Evolutionary conservation across 495 filamentous ascomycete species (phyloP), one percentile per base, ranked within the genome.

Genomic region (Lentithecium fluviatile): DNA sequence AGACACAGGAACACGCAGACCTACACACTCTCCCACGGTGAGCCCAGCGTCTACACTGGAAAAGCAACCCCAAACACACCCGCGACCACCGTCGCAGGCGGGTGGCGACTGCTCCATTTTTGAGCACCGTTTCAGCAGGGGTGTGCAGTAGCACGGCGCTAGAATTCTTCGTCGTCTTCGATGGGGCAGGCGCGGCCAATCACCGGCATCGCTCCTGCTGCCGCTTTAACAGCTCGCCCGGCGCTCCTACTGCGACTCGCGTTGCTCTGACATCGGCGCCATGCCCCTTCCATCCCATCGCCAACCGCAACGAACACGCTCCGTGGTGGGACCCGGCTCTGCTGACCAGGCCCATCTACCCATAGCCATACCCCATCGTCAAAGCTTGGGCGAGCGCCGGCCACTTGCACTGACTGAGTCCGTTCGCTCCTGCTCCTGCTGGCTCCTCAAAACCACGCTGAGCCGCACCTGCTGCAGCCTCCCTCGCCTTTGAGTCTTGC

Each of bases 371-470:
- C n/a, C n/a, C 45, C 55, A 19, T 47, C 42, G 21, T 26, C 56
- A 38, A 17, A 52, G 34, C 45, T 36, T 20, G 13, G 17, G 36
- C 56, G 4, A 20, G 52, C 56, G 26, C 38, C 49, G 43, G 38
- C 60, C n/a, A 63, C n/a, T n/a, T n/a, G n/a, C n/a, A n/a, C 34
- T 46, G 29, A 48, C 52, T 29, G 37, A 32, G 17, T 37, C 15
- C 13, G 12, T 2, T 32, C 26, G 6, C 11, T 11, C 34, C 40
- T 3, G 7, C 50, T 20, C 34, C 11, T 2, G 34, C 32, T 13
- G 1, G 8, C n/a, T 50, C 49, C 55, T 60, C 62, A 59, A 65
- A 65, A 65, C 55, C 58, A 48, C 62, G 56, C 55, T 55, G 62
- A 64, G 60, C 60, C 60, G 60, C 60, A 58, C 60, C 34, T 36